These are phyloP conservation scores for Salix purpurea DNA, from an alignment of 345 rosid genomes.

Conservation along the genomic window DNA sequence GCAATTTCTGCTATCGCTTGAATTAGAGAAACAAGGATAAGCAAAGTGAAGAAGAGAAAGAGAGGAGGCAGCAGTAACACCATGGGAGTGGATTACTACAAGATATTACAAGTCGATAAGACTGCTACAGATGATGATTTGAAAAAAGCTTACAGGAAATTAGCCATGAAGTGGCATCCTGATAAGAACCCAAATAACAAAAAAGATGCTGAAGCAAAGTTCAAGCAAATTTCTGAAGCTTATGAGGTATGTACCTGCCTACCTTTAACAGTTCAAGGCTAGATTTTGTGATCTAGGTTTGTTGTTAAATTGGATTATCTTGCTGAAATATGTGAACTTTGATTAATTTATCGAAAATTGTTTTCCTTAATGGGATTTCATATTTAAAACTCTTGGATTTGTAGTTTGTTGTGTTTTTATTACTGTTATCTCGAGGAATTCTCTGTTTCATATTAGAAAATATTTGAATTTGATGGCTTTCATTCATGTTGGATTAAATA, in stretches of 20 bases:
- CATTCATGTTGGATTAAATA: neutral
- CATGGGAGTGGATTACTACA: constrained; percentile 30
- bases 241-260: constrained; percentile 15
- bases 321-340: neutral
- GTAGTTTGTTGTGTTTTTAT: neutral
- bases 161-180: constrained; percentile 33
- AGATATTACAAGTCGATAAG: constrained; percentile 19
- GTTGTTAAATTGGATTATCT: neutral
- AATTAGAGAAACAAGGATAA: neutral
- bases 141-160: constrained; percentile 28
- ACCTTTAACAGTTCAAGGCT: neutral
- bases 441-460: neutral
- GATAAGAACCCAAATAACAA: constrained; percentile 28
- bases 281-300: neutral
- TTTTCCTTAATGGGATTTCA: neutral
- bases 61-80: neutral
- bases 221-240: constrained; percentile 27
- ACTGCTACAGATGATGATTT: constrained; percentile 23
- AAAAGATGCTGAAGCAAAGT: constrained; percentile 26
- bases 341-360: neutral
- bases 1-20: neutral
- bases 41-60: neutral
- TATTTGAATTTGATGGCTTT: neutral
- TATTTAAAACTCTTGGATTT: neutral
- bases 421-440: neutral